A percentile compares a stretch with the other conserved stretches of the same genome.
phyloP scores from a whole-genome alignment of 345 rosid species.

The Capsella bursapastoris region DNA sequence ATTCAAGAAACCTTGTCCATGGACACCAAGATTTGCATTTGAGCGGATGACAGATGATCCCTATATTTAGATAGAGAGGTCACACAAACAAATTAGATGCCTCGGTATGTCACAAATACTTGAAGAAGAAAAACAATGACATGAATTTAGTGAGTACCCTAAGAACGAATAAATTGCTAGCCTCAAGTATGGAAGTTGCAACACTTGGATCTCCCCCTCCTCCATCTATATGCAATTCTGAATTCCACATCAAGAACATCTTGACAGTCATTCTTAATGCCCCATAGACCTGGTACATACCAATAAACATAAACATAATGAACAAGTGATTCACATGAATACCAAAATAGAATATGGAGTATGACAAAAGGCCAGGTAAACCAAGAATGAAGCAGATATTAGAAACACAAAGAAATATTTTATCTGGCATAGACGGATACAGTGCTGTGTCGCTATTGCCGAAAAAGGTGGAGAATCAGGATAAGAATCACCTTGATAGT shows the following conservation, averaged over 20 bases:
- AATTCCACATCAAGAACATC: slow-evolving; percentile 99
- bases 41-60: slow-evolving; percentile 92
- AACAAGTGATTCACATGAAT: slow-evolving; percentile 8
- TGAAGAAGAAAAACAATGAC: slow-evolving; percentile 29
- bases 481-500: slow-evolving; percentile 64
- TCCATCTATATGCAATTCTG: slow-evolving; percentile 86
- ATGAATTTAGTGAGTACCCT: slow-evolving; percentile 57
- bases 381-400: slow-evolving; percentile 26
- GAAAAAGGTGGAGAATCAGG: slow-evolving; percentile 13
- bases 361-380: slow-evolving; percentile 12
- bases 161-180: slow-evolving; percentile 93
- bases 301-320: slow-evolving; percentile 21
- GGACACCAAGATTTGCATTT: slow-evolving; percentile 95
- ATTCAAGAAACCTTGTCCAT: slow-evolving; percentile 96
- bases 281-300: slow-evolving; percentile 78
- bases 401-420: slow-evolving; percentile 8
- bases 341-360: slow-evolving; percentile 12
- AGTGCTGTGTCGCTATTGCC: slow-evolving; percentile 24
- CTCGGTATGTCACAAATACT: slow-evolving; percentile 27
- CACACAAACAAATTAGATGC: slow-evolving; percentile 15
- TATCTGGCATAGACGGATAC: slow-evolving; percentile 8
- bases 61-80: slow-evolving; percentile 48
- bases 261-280: slow-evolving; percentile 98
- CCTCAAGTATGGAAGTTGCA: slow-evolving; percentile 86
- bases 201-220: slow-evolving; percentile 80